phyloP scores from a whole-genome alignment of 2,329 filamentous ascomycete genomes.

The Cordyceps militaris region DNA sequence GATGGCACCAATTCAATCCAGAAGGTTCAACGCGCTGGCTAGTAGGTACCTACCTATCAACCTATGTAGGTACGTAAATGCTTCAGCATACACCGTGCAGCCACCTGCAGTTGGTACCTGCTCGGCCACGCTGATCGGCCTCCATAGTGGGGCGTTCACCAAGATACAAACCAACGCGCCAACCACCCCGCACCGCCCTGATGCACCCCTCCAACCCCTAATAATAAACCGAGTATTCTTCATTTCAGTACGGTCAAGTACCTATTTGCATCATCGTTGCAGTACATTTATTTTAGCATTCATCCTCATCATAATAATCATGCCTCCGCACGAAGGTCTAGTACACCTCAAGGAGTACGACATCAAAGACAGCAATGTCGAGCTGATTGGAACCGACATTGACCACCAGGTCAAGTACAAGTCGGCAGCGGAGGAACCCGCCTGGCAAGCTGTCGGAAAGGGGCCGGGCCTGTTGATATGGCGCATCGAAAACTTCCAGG shows the following conservation, averaged over 20 bases:
- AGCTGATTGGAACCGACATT: constrained; percentile 55
- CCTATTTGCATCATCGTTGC: background rate
- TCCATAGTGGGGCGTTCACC: constrained; percentile 1
- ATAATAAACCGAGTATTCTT: background rate
- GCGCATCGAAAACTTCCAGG: constrained; percentile 62
- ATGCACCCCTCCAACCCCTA: constrained; percentile 1
- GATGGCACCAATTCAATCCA: background rate
- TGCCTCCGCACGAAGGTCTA: constrained; percentile 56
- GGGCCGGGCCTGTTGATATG: constrained; percentile 52
- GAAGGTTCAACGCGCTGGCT: background rate
- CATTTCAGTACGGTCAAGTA: background rate
- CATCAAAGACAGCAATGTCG: constrained; percentile 61
- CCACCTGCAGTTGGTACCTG: background rate
- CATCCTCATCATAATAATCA: constrained; percentile 24
- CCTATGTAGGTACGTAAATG: background rate
- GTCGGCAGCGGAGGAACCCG: constrained; percentile 57
- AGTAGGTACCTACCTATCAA: too few species aligned
- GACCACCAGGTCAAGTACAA: constrained; percentile 63
- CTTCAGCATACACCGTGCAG: background rate
- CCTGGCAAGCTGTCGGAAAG: constrained; percentile 54
- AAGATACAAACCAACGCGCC: background rate
- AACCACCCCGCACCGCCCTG: background rate
- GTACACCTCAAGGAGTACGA: constrained; percentile 59
- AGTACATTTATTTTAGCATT: background rate
- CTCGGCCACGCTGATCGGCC: background rate